phyloP scores from a whole-genome alignment of 2,329 filamentous ascomycete genomes.

The Blumeria hordei region DNA sequence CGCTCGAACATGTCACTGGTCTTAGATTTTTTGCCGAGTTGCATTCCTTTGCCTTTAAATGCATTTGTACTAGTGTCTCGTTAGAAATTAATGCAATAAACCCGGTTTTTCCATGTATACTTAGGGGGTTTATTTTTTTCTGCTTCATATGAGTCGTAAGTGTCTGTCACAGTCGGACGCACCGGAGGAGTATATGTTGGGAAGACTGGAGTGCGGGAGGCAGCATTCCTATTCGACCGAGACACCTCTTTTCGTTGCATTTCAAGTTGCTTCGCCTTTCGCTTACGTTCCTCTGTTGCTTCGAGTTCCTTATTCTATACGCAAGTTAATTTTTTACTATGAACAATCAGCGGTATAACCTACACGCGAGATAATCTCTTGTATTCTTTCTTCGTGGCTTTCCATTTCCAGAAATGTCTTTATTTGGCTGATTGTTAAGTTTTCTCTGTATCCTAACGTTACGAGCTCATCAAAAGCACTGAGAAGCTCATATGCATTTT shows the following conservation, averaged over 20 bases:
- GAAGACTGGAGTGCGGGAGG: conserved; percentile 58
- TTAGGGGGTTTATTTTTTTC: conserved; percentile 92
- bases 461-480: conserved; percentile 96
- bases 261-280: conserved; percentile 95
- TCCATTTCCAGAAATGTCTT: conserved; percentile 99
- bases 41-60: conserved; percentile 91
- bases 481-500: conserved; percentile 86
- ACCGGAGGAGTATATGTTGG: conserved; percentile 69
- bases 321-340: conserved; percentile 8
- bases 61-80: conserved; percentile 26
- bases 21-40: conserved; percentile 96
- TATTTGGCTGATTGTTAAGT: conserved; percentile 88
- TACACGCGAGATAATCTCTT: conserved; percentile 88
- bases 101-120: conserved; percentile 20
- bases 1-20: conserved; percentile 93
- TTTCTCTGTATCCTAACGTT: conserved; percentile 85
- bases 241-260: conserved; percentile 95
- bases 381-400: conserved; percentile 93
- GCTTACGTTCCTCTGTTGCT: conserved; percentile 91
- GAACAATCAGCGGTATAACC: conserved; percentile 9
- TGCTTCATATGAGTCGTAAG: conserved; percentile 83
- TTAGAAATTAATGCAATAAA: conserved; percentile 9
- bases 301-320: conserved; percentile 89
- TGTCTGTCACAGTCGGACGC: conserved; percentile 49
- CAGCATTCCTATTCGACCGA: conserved; percentile 40